Evolutionary conservation across 768 basidiomycete genomes (phyloP), one percentile per base, ranked within the genome.

Genomic region (Bullera alba): DNA sequence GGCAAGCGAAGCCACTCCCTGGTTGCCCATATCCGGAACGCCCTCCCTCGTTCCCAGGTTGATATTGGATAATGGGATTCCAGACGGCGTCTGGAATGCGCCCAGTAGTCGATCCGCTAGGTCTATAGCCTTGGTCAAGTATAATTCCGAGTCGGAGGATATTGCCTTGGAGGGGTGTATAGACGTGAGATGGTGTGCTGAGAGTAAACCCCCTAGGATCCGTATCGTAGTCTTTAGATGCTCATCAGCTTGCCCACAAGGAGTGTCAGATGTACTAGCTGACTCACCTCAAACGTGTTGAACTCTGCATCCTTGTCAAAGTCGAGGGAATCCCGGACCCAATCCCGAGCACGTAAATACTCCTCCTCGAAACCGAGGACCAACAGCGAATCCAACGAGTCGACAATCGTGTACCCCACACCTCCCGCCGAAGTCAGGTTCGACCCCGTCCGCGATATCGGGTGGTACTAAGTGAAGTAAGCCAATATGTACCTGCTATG

Each of bases 151-250:
- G 27, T 79, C 74, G 19, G 54, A 29, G 26, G 38, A 44, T 45
- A 69, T 63, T 0, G 37, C n/a, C 2, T 60, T 54, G 14, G 42
- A 45, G 14, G 50, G 17, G 36, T 66, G 65, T 0, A 49, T 56
- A 15, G 76, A 77, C 0, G 87, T 83, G 8, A 95, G 78, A 62
- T 90, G 81, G 65, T 89, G 83, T 0, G 90, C 85, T 1, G 90
- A 83, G 1, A 96, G 76, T 3, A 97, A 79, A 0, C 93, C 93
- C 7, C 93, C 92, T 2, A 97, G 77, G 1, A 93, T 80, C 21
- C 92, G 83, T 46, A 95, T 96, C 0, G 90, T 95, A 1, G 87
- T 91, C 88, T 92, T 10, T 39, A n/a, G n/a, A n/a, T n/a, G n/a
- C 21, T 39, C 14, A 8, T 14, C 38, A 39, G 38, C 21, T 8